A percentile compares a stretch with the other conserved stretches of the same genome.
These are phyloP conservation scores for Cokeromyces recurvatus DNA, from an alignment of 371 early-diverging fungal species.

Conservation along the genomic window DNA sequence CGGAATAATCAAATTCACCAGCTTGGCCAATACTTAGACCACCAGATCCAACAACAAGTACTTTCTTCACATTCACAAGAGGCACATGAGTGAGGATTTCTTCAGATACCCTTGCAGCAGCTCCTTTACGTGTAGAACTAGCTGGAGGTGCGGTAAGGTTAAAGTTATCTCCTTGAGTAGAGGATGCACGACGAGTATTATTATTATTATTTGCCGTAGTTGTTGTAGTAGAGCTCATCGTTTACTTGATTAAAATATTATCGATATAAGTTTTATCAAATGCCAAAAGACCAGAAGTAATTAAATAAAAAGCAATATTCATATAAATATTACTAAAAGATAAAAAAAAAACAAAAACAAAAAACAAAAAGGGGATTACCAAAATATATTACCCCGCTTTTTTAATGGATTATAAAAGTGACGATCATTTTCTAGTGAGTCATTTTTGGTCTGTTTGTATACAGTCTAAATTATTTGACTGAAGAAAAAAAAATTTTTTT, in stretches of 20 bases:
- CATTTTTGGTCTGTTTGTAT: too few relatives aligned
- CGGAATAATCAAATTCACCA: constrained; percentile 96
- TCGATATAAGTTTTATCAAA: constrained; percentile 46
- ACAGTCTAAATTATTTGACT: too few relatives aligned
- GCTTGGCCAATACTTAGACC: constrained; percentile 96
- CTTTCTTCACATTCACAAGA: constrained; percentile 73
- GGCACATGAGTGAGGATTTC: constrained; percentile 47
- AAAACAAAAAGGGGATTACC: too few relatives aligned
- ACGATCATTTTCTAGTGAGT: too few relatives aligned
- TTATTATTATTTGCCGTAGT: constrained; percentile 6
- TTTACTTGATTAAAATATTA: constrained; percentile 45
- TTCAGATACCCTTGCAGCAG: constrained; percentile 48
- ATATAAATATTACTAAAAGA: too few relatives aligned
- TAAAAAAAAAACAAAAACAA: too few relatives aligned
- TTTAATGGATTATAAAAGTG: too few relatives aligned
- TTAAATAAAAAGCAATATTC: constrained; percentile 41
- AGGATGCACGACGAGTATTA: constrained; percentile 1
- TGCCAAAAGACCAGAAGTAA: constrained; percentile 46
- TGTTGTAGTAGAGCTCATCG: constrained; percentile 5
- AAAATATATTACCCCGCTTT: too few relatives aligned
- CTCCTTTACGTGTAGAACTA: constrained; percentile 27
- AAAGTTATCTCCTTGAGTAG: constrained; percentile 7
- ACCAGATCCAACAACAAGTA: constrained; percentile 90
- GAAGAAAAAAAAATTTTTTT: too few relatives aligned
- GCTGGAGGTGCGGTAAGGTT: constrained; percentile 17